A percentile compares a stretch with the other conserved stretches of the same genome.
Evolutionary conservation across 192 early-diverging fungal species (phyloP).

Genomic region (Linnemannia schmuckeri): DNA sequence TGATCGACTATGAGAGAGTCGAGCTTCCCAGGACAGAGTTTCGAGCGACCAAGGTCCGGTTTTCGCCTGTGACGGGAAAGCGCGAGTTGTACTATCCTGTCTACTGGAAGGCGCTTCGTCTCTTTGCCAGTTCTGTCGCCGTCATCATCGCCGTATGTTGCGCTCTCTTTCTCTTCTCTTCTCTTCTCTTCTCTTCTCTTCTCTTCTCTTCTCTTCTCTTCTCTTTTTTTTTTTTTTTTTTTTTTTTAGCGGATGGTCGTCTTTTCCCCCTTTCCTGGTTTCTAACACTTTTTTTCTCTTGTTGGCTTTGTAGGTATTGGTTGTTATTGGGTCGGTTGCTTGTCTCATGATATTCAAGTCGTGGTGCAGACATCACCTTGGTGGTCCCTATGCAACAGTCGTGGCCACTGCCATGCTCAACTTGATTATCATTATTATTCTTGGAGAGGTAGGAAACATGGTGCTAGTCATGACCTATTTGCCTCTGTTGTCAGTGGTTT

Average conservation of each 20-base stretch:
- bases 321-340: constrained; percentile 55
- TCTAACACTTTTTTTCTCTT: neutral
- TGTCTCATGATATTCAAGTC: constrained; percentile 55
- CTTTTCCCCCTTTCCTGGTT: no score
- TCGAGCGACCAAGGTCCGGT: constrained; percentile 54
- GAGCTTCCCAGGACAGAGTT: constrained; percentile 68
- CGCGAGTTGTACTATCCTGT: constrained; percentile 53
- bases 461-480: neutral
- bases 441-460: constrained; percentile 58
- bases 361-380: constrained; percentile 38
- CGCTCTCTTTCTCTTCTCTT: no score
- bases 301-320: constrained; percentile 14
- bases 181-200: no score
- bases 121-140: constrained; percentile 27
- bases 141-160: constrained; percentile 24
- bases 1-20: constrained; percentile 56
- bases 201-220: no score
- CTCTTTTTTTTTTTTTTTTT: no score
- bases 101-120: constrained; percentile 30
- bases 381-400: constrained; percentile 35
- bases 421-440: constrained; percentile 61
- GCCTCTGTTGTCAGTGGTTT: constrained; percentile 28
- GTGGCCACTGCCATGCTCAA: constrained; percentile 56
- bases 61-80: constrained; percentile 62
- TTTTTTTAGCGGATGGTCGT: no score